Conservation (phyloP, 1,139 yeast species). For the Kurtzmaniella quercitrusa region DNA sequence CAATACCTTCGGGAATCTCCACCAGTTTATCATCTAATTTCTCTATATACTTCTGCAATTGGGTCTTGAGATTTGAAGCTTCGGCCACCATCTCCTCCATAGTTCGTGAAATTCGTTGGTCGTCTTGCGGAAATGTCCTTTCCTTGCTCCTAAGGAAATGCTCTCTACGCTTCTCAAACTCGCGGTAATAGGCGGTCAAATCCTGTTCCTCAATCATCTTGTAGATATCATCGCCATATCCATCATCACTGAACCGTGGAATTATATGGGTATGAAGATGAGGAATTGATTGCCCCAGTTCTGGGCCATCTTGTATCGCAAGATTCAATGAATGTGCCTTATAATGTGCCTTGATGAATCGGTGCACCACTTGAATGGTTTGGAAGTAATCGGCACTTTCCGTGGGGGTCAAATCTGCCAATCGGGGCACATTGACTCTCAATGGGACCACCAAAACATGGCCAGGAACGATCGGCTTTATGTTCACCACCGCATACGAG, state of each 20-base stretch:
- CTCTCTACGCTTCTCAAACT: slow-evolving; percentile 26
- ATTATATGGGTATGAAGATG: slow-evolving; percentile 92
- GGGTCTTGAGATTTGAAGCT: slow-evolving; percentile 47
- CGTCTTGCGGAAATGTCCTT: slow-evolving; percentile 39
- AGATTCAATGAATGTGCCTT: slow-evolving; percentile 80
- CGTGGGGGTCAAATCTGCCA: slow-evolving; percentile 63
- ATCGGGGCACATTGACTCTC: slow-evolving; percentile 52
- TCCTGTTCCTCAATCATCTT: slow-evolving; percentile 48
- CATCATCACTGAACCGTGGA: slow-evolving; percentile 67
- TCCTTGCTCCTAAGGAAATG: slow-evolving; percentile 20
- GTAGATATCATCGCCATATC: slow-evolving; percentile 71
- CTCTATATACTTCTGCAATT: slow-evolving; percentile 28
- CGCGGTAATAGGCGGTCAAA: slow-evolving; percentile 25
- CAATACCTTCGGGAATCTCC: not conserved
- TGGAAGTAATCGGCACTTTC: slow-evolving; percentile 77
- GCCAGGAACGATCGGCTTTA: slow-evolving; percentile 88
- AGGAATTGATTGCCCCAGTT: slow-evolving; percentile 92
- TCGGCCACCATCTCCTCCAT: slow-evolving; percentile 62
- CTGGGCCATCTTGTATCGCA: slow-evolving; percentile 94
- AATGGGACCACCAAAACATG: slow-evolving; percentile 85
- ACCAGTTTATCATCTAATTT: not conserved
- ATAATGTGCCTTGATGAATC: slow-evolving; percentile 59
- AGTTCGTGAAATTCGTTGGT: slow-evolving; percentile 48
- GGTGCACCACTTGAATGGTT: slow-evolving; percentile 68
- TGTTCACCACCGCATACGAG: slow-evolving; percentile 79